These are phyloP conservation scores for Camellia sinensis DNA, from an alignment of 148 eudicot genomes.

Conservation along the genomic window DNA sequence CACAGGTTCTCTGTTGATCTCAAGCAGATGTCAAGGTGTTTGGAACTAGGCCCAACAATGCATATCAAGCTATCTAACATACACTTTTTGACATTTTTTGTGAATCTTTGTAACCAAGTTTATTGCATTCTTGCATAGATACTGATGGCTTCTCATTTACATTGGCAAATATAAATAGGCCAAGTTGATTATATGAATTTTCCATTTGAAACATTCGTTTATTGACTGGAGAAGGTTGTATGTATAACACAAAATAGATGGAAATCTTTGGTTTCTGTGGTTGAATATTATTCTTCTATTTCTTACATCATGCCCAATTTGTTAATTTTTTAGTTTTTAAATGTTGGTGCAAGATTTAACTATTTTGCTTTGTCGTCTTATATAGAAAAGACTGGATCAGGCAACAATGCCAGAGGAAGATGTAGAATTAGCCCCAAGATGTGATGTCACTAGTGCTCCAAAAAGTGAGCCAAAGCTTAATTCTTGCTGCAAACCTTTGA, in stretches of 20 bases:
- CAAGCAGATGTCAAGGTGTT: no score
- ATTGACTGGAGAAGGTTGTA: background rate
- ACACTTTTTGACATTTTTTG: no score
- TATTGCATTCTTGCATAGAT: background rate
- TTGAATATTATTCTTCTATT: constrained; percentile 8
- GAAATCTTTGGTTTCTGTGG: background rate
- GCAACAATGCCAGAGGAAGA: constrained; percentile 30
- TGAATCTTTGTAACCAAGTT: no score
- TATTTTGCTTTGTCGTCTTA: constrained; percentile 2
- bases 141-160: background rate
- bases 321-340: background rate
- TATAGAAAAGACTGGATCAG: constrained; percentile 16
- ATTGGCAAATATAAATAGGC: background rate
- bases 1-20: no score
- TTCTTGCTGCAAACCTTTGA: constrained; percentile 24
- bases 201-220: background rate
- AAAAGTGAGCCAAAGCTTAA: constrained; percentile 11
- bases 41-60: no score
- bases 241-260: background rate
- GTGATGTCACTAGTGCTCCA: constrained; percentile 17
- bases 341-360: background rate
- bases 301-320: background rate
- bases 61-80: no score
- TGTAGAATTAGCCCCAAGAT: constrained; percentile 11
- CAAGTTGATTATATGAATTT: background rate